Evolutionary conservation across 768 basidiomycete species (phyloP), one percentile per base, ranked within the genome.

Genomic region (Agrocybe pediades): DNA sequence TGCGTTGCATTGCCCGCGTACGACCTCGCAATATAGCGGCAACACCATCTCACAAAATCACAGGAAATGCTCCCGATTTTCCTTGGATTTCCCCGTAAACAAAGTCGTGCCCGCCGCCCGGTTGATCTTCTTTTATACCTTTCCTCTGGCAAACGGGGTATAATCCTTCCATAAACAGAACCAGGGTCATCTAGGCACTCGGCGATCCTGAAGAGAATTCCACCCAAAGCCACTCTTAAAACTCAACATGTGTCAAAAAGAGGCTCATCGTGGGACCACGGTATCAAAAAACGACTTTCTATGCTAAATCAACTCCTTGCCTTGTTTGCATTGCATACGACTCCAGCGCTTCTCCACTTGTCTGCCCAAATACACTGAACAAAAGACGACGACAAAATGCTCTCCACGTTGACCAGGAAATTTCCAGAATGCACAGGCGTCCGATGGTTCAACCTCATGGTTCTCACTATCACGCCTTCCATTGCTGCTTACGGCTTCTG

Each of bases 361-460:
- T 33, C 42, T 49, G 41, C 39, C 19, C 26, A 47, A 25, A 21
- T 26, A 16, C 39, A 46, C 39, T 40, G 13, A 33, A 43, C 11
- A 29, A 25, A 41, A 19, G 43, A 19, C 33, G 25, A 17, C 45
- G 36, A 20, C 25, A 13, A 39, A n/a, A 62, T 61, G 60, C 46
- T 44, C n/a, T 51, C 53, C 42, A 20, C 58, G 39, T 49, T 60
- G 50, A 68, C 59, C 15, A 53, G 51, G 39, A 60, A 61, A 8
- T 76, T 85, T 54, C 85, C 85, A 9, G 64, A 71, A 21, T 77
- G 83, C 56, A 75, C 69, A 19, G 80, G 83, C 3, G 67, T 90
- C 44, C 80, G 82, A 55, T 92, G 90, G 89, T 88, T 93, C 75
- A 92, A 90, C 62, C 74, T 92, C 62, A 69, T 75, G 21, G 77